phyloP scores from a whole-genome alignment of 805 yeast genomes.

The Saccharomycopsis schoenii region DNA sequence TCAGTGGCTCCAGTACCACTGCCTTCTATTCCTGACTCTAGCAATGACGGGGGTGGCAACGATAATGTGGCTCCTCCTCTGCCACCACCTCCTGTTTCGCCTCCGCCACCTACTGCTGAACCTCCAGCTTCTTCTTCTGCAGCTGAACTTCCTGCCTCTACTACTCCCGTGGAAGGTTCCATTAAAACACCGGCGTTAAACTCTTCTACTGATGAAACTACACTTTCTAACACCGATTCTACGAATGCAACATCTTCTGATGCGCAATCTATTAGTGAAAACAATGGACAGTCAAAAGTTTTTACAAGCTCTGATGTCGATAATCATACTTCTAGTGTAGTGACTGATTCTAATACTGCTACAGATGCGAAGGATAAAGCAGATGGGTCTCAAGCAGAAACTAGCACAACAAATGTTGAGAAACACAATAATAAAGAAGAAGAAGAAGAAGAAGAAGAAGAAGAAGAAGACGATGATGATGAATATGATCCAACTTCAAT shows the following conservation, averaged over 20 bases:
- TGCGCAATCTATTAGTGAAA: neutral
- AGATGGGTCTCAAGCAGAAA: neutral
- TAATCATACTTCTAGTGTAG: neutral
- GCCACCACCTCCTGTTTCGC: neutral
- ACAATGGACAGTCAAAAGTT: neutral
- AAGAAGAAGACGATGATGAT: conserved; percentile 3
- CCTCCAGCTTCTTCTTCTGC: neutral
- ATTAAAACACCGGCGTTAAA: neutral
- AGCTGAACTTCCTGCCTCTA: neutral
- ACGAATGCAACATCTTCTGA: neutral
- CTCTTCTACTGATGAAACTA: neutral
- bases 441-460: conserved; percentile 4
- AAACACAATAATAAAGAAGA: neutral
- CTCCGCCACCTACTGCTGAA: neutral
- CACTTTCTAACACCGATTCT: neutral
- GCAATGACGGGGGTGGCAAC: neutral
- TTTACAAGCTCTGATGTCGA: neutral
- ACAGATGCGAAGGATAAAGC: neutral
- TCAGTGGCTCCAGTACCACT: neutral
- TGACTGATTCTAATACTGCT: neutral
- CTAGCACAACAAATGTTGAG: neutral
- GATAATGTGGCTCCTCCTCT: neutral
- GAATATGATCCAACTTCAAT: conserved; percentile 4
- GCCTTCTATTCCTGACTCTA: neutral
- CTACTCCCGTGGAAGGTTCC: neutral